Conservation (phyloP, 2,329 filamentous ascomycete species). For the Diaporthe caulivora region DNA sequence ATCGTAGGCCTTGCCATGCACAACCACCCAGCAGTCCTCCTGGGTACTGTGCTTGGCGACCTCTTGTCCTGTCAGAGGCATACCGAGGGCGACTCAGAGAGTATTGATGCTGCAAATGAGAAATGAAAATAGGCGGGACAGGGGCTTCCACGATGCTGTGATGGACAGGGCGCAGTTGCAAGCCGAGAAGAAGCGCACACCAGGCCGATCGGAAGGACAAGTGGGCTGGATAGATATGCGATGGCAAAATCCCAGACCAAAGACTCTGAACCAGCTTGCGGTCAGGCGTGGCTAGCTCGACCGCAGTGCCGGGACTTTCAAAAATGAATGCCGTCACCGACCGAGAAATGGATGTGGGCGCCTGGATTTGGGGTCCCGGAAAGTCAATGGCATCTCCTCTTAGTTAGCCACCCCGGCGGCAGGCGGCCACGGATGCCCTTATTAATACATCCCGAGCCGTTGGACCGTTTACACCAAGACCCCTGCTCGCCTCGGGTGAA, state of each 20-base stretch:
- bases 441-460: constrained; percentile 39
- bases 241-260: constrained; percentile 1
- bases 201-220: neutral
- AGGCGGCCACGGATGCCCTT: constrained; percentile 31
- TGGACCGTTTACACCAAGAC: constrained; percentile 20
- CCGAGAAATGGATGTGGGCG: constrained; percentile 17
- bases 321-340: constrained; percentile 36
- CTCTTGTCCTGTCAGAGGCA: constrained; percentile 64
- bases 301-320: constrained; percentile 16
- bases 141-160: neutral
- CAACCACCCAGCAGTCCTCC: constrained; percentile 92
- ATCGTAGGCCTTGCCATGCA: constrained; percentile 89
- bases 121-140: neutral
- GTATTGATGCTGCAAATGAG: neutral
- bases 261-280: constrained; percentile 11
- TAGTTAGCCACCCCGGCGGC: neutral
- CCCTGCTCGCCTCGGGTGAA: constrained; percentile 25
- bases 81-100: constrained; percentile 42
- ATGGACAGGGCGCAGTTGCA: neutral
- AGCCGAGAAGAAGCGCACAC: neutral
- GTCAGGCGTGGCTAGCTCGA: constrained; percentile 2
- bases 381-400: constrained; percentile 25
- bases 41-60: constrained; percentile 80
- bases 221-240: constrained; percentile 6
- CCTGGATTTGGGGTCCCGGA: constrained; percentile 19